These are phyloP conservation scores for Agapanthus africanus DNA, from an alignment of 106 monocot genomes.

Conservation along the genomic window DNA sequence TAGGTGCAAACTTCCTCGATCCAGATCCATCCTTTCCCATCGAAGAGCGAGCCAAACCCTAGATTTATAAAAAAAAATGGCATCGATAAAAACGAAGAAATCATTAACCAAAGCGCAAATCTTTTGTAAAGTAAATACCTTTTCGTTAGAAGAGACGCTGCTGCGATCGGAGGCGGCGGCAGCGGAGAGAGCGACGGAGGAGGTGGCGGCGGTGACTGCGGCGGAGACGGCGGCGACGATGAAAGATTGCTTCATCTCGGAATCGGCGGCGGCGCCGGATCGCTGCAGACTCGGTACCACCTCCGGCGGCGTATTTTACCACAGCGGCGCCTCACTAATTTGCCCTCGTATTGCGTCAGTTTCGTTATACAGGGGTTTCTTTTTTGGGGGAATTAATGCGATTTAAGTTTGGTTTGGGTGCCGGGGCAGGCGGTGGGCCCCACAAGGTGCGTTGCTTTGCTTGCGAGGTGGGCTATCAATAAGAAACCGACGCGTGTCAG, in stretches of 20 bases:
- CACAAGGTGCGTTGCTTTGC: too few relatives aligned
- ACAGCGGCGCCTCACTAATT: not conserved
- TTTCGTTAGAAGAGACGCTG: not conserved
- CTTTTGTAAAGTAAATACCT: not conserved
- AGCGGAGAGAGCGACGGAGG: not conserved
- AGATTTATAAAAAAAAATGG: not conserved
- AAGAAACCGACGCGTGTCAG: too few relatives aligned
- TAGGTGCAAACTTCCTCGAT: constrained; percentile 10
- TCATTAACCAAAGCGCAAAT: not conserved
- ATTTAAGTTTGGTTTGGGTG: not conserved
- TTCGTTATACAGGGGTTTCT: not conserved
- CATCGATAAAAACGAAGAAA: not conserved
- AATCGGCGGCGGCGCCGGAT: not conserved
- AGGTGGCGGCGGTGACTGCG: constrained; percentile 11
- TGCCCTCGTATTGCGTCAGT: not conserved
- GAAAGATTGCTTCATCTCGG: constrained; percentile 13
- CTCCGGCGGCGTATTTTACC: not conserved
- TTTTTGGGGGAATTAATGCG: constrained; percentile 1
- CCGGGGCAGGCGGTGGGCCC: not conserved
- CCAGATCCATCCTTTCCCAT: constrained; percentile 1
- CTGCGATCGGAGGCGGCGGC: not conserved
- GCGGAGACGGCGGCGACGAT: constrained; percentile 7
- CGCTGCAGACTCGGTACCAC: not conserved
- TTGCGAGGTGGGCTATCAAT: too few relatives aligned
- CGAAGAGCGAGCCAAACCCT: too few relatives aligned